Evolutionary conservation across 768 basidiomycete genomes (phyloP).

Genomic region (Mycena leptocephala): DNA sequence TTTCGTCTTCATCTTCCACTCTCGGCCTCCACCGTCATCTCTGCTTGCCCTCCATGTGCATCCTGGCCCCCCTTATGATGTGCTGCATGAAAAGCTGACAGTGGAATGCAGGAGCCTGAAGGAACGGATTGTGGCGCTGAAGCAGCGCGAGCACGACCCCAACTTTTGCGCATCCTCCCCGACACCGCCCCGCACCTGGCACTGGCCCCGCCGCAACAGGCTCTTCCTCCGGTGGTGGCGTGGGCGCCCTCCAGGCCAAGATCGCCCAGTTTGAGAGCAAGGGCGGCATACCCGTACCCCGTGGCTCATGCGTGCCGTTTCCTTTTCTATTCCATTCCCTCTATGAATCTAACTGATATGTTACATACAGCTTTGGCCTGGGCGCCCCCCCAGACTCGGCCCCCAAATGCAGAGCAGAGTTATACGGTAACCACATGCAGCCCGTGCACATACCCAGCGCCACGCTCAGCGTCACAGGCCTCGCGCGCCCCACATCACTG

Average conservation of each 20-base stretch:
- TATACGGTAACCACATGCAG: conserved; percentile 83
- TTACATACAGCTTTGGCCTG: conserved; percentile 62
- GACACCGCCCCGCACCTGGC: conserved; percentile 18
- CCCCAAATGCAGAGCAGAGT: conserved; percentile 71
- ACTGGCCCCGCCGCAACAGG: conserved; percentile 45
- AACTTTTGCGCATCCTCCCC: conserved; percentile 38
- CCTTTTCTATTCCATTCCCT: not conserved
- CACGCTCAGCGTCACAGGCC: conserved; percentile 36
- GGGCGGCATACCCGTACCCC: conserved; percentile 83
- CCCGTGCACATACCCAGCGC: conserved; percentile 46
- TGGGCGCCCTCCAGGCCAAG: conserved; percentile 65
- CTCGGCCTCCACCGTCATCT: too few relatives aligned
- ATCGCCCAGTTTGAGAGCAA: conserved; percentile 88
- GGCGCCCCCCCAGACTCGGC: conserved; percentile 65
- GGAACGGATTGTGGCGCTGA: conserved; percentile 88
- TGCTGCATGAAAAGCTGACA: too few relatives aligned
- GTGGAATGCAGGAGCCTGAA: conserved; percentile 77
- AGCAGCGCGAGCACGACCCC: conserved; percentile 69
- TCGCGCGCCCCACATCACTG: conserved; percentile 32
- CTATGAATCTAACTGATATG: not conserved
- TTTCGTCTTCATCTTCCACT: too few relatives aligned
- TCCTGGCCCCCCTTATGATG: too few relatives aligned
- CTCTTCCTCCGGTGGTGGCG: conserved; percentile 50
- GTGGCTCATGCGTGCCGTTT: conserved; percentile 55
- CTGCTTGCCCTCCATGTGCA: too few relatives aligned